These are phyloP conservation scores for Monosporozyma yasuniensis DNA, from an alignment of 805 yeast genomes.

Conservation along the genomic window DNA sequence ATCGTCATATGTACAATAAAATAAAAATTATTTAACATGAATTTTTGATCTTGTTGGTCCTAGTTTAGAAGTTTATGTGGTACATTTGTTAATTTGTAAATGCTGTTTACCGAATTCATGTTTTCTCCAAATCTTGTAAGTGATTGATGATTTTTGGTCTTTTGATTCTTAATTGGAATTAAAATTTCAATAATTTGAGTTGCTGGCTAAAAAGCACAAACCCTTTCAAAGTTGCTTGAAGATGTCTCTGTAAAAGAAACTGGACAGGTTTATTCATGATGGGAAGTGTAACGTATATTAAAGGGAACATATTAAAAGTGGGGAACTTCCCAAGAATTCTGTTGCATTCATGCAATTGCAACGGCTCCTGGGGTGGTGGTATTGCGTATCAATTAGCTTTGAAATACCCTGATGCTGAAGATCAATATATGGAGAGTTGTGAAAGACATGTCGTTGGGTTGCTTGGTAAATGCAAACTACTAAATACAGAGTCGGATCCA, in stretches of 20 bases:
- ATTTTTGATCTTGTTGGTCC: too few relatives aligned
- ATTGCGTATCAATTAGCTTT: constrained; percentile 52
- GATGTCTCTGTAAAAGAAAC: too few relatives aligned
- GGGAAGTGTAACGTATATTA: constrained; percentile 12
- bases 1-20: background rate
- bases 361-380: constrained; percentile 82
- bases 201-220: background rate
- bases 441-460: constrained; percentile 15
- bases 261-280: constrained; percentile 2
- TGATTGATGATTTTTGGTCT: too few relatives aligned
- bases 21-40: background rate
- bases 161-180: too few relatives aligned
- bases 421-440: constrained; percentile 32
- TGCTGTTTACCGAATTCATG: too few relatives aligned
- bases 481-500: constrained; percentile 17
- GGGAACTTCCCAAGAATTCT: constrained; percentile 35
- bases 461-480: constrained; percentile 39
- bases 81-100: too few relatives aligned
- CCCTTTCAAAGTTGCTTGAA: background rate
- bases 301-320: constrained; percentile 15
- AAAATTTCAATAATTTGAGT: too few relatives aligned
- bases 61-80: too few relatives aligned
- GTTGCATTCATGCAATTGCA: constrained; percentile 74
- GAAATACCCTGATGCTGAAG: constrained; percentile 50
- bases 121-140: too few relatives aligned